These are phyloP conservation scores for Earliella scabrosa DNA, from an alignment of 1,284 basidiomycete species.

Conservation along the genomic window DNA sequence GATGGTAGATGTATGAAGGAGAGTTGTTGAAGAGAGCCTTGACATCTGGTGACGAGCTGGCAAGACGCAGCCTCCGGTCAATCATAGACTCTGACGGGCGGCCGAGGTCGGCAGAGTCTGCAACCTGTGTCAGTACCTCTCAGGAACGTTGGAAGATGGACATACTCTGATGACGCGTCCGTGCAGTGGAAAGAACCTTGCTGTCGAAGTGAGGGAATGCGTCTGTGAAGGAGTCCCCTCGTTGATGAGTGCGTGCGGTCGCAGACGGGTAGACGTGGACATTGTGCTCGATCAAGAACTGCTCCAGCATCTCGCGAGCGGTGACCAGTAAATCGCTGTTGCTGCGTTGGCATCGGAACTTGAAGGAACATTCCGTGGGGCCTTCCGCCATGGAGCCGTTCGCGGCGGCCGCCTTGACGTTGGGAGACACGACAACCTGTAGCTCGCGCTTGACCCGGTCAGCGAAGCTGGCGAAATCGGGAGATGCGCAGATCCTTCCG, in stretches of 20 bases:
- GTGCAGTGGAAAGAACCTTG: constrained; percentile 84
- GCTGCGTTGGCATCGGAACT: constrained; percentile 93
- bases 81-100: constrained; percentile 69
- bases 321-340: constrained; percentile 92
- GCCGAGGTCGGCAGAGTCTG: constrained; percentile 79
- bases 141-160: constrained; percentile 5
- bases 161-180: constrained; percentile 62
- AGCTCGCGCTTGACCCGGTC: constrained; percentile 94
- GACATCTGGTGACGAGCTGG: constrained; percentile 91
- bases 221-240: constrained; percentile 92
- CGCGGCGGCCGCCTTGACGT: constrained; percentile 55
- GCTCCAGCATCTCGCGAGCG: constrained; percentile 91
- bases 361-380: constrained; percentile 87
- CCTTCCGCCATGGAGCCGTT: constrained; percentile 47
- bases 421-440: constrained; percentile 87
- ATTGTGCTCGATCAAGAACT: constrained; percentile 86
- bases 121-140: neutral
- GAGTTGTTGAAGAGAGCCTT: constrained; percentile 91
- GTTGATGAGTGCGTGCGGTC: constrained; percentile 73
- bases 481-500: constrained; percentile 70
- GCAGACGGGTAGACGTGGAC: constrained; percentile 80
- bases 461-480: constrained; percentile 83
- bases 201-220: constrained; percentile 97
- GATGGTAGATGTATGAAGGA: constrained; percentile 74
- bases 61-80: constrained; percentile 80